Evolutionary conservation across 352 stramenopile species (phyloP), one percentile per base, ranked within the genome.

Genomic region (Phytophthora pistaciae): DNA sequence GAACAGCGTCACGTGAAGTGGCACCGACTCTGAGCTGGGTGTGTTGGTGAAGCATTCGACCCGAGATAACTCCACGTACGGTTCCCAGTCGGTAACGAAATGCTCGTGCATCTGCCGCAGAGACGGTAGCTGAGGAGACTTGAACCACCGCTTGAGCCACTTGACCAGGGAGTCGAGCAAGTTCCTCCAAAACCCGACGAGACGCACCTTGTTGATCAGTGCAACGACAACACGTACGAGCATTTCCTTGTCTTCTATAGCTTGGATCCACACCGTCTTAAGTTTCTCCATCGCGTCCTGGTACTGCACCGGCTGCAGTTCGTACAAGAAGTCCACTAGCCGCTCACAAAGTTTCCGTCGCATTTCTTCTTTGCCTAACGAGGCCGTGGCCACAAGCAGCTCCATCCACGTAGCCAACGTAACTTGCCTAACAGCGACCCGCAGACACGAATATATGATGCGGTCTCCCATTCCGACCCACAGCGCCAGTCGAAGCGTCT

Each of bases 371-470:
- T 71, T 68, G 0, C 52, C 56, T 42, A 91, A 40, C 9, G 23
- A 56, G 0, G 54, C 64, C 18, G 72, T 66, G 7, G 62, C 54
- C 11, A 82, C 23, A n/a, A 91, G 14, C 2, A 89, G 52, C 13
- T 72, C 58, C 60, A 90, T 80, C 85, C 85, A 92, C 3, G 80
- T 72, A 49, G 60, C 49, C 11, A 75, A 56, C 13, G 72, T 79
- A 16, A 82, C 50, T 11, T 64, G 54, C n/a, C 68, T 29, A 36
- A 78, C 77, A 29, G 64, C 68, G 0, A 76, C 23, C 18, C 60
- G 46, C 11, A 91, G 56, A 50, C 74, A 80, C 0, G 58, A 61
- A 57, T 82, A 83, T 11, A 78, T 66, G 4, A 92, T 63, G 0
- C 68, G 60, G 52, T 79, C 69, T 20, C 75, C 64, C 63, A 89